These are phyloP conservation scores for Gregarina niphandrodes DNA, from an alignment of 169 alveolate species.

Conservation along the genomic window DNA sequence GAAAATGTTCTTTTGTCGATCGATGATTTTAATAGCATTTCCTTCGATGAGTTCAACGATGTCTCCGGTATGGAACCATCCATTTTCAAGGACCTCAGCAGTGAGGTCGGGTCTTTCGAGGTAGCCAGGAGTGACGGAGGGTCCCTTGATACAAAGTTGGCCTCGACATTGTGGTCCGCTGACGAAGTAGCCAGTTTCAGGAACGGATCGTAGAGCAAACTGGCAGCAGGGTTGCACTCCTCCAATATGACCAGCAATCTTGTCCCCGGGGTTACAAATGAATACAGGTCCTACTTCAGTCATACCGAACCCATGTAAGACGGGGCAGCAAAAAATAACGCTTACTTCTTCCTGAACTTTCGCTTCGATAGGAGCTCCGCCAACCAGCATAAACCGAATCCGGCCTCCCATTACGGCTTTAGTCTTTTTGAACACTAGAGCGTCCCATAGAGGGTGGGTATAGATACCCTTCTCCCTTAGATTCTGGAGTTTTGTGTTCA, in stretches of 20 bases:
- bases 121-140: constrained; percentile 11
- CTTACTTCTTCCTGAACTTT: constrained; percentile 35
- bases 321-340: constrained; percentile 35
- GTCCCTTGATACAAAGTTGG: constrained; percentile 41
- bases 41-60: constrained; percentile 45
- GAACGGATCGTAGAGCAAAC: constrained; percentile 38
- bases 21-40: constrained; percentile 59
- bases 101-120: constrained; percentile 31
- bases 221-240: constrained; percentile 44
- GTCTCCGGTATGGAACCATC: constrained; percentile 76
- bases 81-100: constrained; percentile 43
- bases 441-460: constrained; percentile 23
- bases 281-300: constrained; percentile 55
- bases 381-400: constrained; percentile 44
- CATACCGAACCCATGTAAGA: constrained; percentile 66
- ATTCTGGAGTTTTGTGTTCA: constrained; percentile 7
- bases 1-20: constrained; percentile 74
- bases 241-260: constrained; percentile 41
- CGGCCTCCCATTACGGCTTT: constrained; percentile 49
- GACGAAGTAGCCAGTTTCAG: constrained; percentile 36
- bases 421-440: constrained; percentile 33
- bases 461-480: neutral
- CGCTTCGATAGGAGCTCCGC: constrained; percentile 55
- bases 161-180: constrained; percentile 38
- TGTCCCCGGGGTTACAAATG: constrained; percentile 25